These are phyloP conservation scores for Nitzschia palea DNA, from an alignment of 108 stramenopile genomes.

Conservation along the genomic window DNA sequence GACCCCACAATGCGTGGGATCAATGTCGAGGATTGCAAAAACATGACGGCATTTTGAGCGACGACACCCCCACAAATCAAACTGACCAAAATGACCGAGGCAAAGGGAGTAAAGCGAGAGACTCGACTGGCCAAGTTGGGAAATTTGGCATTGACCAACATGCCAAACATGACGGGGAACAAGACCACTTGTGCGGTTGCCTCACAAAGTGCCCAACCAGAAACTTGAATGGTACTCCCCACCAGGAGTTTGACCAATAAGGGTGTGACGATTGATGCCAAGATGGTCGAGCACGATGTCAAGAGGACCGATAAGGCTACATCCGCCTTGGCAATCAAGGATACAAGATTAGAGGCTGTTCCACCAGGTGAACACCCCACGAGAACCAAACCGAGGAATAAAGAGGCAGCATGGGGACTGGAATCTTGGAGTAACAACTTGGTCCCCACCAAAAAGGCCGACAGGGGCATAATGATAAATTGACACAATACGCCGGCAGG, in stretches of 20 bases:
- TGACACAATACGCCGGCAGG: constrained; percentile 89
- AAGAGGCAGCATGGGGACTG: constrained; percentile 37
- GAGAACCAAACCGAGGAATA: constrained; percentile 74
- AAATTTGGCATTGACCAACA: constrained; percentile 70
- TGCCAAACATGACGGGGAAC: constrained; percentile 83
- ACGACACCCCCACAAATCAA: constrained; percentile 94
- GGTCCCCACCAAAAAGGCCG: constrained; percentile 69
- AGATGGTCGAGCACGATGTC: constrained; percentile 87
- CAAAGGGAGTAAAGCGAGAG: constrained; percentile 82
- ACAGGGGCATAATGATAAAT: constrained; percentile 87
- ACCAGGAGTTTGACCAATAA: constrained; percentile 81
- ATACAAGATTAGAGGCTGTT: constrained; percentile 93
- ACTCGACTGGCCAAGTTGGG: constrained; percentile 60
- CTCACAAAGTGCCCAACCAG: constrained; percentile 61
- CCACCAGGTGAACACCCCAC: constrained; percentile 93
- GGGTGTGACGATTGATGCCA: constrained; percentile 86
- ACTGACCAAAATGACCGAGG: constrained; percentile 80
- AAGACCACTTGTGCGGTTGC: constrained; percentile 88
- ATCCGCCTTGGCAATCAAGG: constrained; percentile 93
- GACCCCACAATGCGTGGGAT: constrained; percentile 51
- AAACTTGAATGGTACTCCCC: constrained; percentile 71
- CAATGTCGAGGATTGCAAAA: constrained; percentile 29
- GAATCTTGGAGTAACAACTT: constrained; percentile 59
- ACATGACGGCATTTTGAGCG: constrained; percentile 69
- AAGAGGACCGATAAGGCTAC: constrained; percentile 88